Conservation (phyloP, 1,139 yeast genomes). For the Fermentozyma sake region DNA sequence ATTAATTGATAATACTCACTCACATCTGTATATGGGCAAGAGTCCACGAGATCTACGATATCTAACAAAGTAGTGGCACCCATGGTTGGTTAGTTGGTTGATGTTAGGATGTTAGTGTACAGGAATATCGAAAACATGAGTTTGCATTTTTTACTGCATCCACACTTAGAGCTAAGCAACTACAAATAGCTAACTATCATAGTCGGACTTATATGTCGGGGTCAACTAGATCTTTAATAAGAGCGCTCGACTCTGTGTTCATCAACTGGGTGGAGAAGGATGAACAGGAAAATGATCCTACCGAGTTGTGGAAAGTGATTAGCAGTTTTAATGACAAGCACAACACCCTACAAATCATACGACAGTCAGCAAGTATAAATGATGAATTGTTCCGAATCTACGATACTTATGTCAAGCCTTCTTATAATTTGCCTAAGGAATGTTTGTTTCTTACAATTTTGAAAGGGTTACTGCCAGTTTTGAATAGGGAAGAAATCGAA, state of each 20-base stretch:
- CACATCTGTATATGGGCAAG: conserved; percentile 33
- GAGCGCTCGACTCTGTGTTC: conserved; percentile 27
- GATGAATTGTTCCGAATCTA: conserved; percentile 48
- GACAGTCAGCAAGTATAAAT: conserved; percentile 37
- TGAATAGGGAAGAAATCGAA: conserved; percentile 35
- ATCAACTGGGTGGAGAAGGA: conserved; percentile 22
- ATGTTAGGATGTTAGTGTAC: too few relatives aligned
- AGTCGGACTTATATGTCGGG: conserved; percentile 22
- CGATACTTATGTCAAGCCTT: conserved; percentile 31
- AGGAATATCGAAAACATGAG: too few relatives aligned
- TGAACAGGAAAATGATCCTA: conserved; percentile 6
- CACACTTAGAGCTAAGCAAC: too few relatives aligned
- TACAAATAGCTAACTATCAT: too few relatives aligned
- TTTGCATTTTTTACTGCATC: too few relatives aligned
- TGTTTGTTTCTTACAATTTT: conserved; percentile 46
- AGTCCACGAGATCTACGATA: conserved; percentile 43
- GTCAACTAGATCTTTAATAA: conserved; percentile 30
- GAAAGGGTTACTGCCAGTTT: conserved; percentile 32
- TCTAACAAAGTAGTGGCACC: too few relatives aligned
- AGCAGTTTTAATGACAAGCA: conserved; percentile 32
- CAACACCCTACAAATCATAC: conserved; percentile 31
- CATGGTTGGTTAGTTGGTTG: too few relatives aligned
- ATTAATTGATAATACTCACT: conserved; percentile 31
- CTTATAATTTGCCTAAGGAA: conserved; percentile 30
- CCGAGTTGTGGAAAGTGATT: conserved; percentile 16